A percentile compares a stretch with the other conserved stretches of the same genome.
These are phyloP conservation scores for Nicotiana tabacum DNA, from an alignment of 257 asterid species.

Conservation along the genomic window DNA sequence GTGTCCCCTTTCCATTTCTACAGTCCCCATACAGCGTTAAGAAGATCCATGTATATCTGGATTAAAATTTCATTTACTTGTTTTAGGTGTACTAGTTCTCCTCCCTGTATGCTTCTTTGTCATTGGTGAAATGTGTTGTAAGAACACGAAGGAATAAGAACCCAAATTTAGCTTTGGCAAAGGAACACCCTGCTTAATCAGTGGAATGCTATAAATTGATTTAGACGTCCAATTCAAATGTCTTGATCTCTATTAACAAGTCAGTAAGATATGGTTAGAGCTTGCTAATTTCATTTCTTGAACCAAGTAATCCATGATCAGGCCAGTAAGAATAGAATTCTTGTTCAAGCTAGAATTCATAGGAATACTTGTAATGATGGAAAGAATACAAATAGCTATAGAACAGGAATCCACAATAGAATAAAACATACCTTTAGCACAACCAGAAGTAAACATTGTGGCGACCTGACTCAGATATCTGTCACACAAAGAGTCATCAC, in stretches of 20 bases:
- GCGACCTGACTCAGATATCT: conserved; percentile 55
- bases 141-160: not conserved
- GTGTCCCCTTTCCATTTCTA: not conserved
- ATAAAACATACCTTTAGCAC: conserved; percentile 50
- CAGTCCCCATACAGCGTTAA: not conserved
- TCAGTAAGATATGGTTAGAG: not conserved
- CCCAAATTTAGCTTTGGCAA: not conserved
- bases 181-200: not conserved
- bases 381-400: not conserved
- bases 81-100: not conserved
- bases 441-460: conserved; percentile 48
- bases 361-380: not conserved
- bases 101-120: not conserved
- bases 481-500: conserved; percentile 48
- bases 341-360: not conserved
- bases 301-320: not conserved
- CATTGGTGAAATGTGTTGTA: not conserved
- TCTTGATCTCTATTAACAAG: not conserved
- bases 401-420: not conserved
- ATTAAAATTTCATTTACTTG: not conserved
- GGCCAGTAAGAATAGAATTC: not conserved
- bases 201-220: not conserved
- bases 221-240: not conserved
- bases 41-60: not conserved
- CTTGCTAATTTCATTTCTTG: not conserved